phyloP scores from a whole-genome alignment of 2,329 filamentous ascomycete genomes.

The Myriosclerotinia duriaeana region DNA sequence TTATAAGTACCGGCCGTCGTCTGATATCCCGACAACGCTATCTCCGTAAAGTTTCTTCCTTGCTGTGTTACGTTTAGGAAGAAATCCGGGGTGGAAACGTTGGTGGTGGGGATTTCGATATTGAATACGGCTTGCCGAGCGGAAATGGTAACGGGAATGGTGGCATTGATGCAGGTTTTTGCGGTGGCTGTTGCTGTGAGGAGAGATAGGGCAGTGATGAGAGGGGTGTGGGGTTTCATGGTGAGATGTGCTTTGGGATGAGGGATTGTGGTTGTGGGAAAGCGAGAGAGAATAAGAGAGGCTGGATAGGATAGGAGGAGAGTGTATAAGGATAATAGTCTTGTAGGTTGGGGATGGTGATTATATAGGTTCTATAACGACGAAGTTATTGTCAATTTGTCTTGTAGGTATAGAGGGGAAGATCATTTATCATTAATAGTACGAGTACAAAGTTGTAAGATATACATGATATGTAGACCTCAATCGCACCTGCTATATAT shows the following conservation, averaged over 20 bases:
- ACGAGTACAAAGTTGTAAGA: too few relatives aligned
- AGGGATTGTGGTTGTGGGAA: neutral
- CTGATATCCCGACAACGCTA: conserved; percentile 49
- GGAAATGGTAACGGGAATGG: neutral
- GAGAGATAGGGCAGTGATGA: neutral
- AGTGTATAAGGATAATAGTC: too few relatives aligned
- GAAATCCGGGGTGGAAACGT: conserved; percentile 49
- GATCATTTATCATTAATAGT: too few relatives aligned
- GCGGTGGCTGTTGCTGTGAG: neutral
- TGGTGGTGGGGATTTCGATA: neutral
- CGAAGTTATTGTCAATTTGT: too few relatives aligned
- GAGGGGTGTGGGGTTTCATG: neutral
- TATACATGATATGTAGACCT: too few relatives aligned
- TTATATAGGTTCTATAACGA: too few relatives aligned
- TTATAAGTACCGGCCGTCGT: conserved; percentile 55
- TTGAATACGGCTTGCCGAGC: neutral
- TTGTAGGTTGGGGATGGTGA: too few relatives aligned
- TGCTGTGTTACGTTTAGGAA: conserved; percentile 50
- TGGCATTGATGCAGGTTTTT: neutral
- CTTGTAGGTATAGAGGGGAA: too few relatives aligned
- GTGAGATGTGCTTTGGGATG: neutral
- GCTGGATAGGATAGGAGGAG: too few relatives aligned
- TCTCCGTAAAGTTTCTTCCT: conserved; percentile 51
- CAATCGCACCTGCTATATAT: too few relatives aligned
- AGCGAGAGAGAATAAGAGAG: too few relatives aligned